Conservation (phyloP, 2,329 filamentous ascomycete genomes). For the Drechslerella coelobrocha region DNA sequence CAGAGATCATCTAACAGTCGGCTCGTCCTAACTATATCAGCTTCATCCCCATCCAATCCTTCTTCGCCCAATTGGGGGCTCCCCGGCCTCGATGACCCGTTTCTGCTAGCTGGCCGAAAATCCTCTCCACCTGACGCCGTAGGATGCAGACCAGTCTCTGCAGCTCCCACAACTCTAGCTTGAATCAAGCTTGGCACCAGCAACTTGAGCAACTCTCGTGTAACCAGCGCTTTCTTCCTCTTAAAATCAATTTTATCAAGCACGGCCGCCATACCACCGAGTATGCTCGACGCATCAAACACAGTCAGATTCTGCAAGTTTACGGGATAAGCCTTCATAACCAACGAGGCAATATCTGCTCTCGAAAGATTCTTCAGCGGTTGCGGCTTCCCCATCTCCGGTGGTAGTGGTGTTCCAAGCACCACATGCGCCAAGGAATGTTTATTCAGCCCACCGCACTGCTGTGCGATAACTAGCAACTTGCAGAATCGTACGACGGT, state of each 20-base stretch:
- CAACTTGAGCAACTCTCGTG: constrained; percentile 82
- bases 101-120: constrained; percentile 71
- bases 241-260: constrained; percentile 78
- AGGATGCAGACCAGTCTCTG: constrained; percentile 95
- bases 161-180: constrained; percentile 87
- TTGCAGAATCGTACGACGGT: constrained; percentile 76
- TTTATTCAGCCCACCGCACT: constrained; percentile 70
- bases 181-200: constrained; percentile 85
- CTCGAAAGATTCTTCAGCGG: constrained; percentile 46
- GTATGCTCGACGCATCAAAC: constrained; percentile 76
- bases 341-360: constrained; percentile 62
- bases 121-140: constrained; percentile 69
- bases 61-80: constrained; percentile 62
- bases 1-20: constrained; percentile 68
- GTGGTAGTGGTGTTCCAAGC: constrained; percentile 66
- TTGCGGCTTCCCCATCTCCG: constrained; percentile 39
- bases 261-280: constrained; percentile 87
- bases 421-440: constrained; percentile 71
- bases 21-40: constrained; percentile 69
- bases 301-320: constrained; percentile 72
- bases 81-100: constrained; percentile 57
- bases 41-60: constrained; percentile 69
- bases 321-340: constrained; percentile 59
- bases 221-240: constrained; percentile 87
- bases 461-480: constrained; percentile 71